Conservation (phyloP, 345 rosid genomes). For the Populus nigra region DNA sequence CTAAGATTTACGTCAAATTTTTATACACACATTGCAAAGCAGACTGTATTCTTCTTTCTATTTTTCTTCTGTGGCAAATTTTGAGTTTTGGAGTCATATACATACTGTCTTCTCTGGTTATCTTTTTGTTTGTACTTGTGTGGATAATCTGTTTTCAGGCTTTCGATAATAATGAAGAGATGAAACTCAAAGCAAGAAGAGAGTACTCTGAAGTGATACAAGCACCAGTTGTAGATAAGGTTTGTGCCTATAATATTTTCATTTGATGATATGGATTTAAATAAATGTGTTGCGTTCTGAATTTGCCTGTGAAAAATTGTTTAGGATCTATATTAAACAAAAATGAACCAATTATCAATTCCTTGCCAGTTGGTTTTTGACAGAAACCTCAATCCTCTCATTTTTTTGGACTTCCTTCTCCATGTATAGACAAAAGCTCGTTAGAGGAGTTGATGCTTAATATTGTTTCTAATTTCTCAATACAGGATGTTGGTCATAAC, state of each 20-base stretch:
- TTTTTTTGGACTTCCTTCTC: background rate
- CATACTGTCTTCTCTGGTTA: background rate
- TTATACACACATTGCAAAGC: background rate
- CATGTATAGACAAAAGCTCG: background rate
- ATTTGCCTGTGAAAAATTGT: background rate
- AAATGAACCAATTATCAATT: background rate
- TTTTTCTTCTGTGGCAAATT: background rate
- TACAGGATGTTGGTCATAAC: background rate
- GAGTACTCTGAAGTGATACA: conserved; percentile 59
- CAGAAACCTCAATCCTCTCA: background rate
- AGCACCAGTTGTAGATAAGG: conserved; percentile 70
- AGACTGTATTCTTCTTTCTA: background rate
- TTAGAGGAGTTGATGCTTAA: background rate
- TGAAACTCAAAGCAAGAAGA: conserved; percentile 66
- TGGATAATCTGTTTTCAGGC: conserved; percentile 46
- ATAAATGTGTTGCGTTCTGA: background rate
- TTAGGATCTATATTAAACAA: background rate
- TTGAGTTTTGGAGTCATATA: background rate
- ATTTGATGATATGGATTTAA: background rate
- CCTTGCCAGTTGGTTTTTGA: background rate
- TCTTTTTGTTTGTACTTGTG: conserved; percentile 4
- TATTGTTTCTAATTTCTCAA: background rate
- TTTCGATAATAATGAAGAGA: conserved; percentile 67
- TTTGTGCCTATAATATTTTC: conserved; percentile 15
- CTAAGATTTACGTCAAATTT: background rate